These are phyloP conservation scores for Tilletia walkeri DNA, from an alignment of 1,284 basidiomycete species.

Conservation along the genomic window DNA sequence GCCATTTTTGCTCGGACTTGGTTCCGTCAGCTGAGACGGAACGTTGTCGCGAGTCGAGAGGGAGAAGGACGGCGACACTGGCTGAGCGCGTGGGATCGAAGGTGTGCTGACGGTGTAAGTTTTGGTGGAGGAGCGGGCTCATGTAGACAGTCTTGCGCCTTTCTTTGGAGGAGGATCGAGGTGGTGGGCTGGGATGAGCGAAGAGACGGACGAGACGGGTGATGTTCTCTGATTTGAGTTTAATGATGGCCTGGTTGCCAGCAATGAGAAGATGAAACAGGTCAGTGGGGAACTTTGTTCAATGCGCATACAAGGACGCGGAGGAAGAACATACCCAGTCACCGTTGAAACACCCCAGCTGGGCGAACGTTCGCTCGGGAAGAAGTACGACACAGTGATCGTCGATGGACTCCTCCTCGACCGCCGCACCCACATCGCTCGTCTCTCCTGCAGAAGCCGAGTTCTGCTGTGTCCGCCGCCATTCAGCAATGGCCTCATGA, in stretches of 20 bases:
- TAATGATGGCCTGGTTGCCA: background rate
- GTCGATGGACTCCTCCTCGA: constrained; percentile 32
- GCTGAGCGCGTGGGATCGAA: constrained; percentile 22
- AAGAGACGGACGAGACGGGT: background rate
- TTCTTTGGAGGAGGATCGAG: background rate
- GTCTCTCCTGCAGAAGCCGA: background rate
- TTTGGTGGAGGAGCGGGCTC: constrained; percentile 40
- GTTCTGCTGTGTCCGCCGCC: constrained; percentile 19
- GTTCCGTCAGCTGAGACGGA: background rate
- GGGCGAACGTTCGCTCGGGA: constrained; percentile 63
- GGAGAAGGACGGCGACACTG: background rate
- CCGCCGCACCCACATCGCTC: too few relatives aligned
- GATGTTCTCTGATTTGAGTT: background rate
- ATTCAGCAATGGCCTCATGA: constrained; percentile 31
- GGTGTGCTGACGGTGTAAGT: constrained; percentile 32
- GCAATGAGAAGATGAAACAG: background rate
- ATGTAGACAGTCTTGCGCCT: constrained; percentile 18
- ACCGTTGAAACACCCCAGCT: constrained; percentile 74
- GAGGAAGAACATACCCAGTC: constrained; percentile 69
- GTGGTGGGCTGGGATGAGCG: background rate
- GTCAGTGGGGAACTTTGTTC: background rate
- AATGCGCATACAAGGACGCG: background rate
- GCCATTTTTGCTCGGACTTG: too few relatives aligned
- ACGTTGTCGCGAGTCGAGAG: constrained; percentile 6
- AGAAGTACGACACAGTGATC: constrained; percentile 42